Conservation (phyloP, 305 asterid species). For the Fraxinus velutina region DNA sequence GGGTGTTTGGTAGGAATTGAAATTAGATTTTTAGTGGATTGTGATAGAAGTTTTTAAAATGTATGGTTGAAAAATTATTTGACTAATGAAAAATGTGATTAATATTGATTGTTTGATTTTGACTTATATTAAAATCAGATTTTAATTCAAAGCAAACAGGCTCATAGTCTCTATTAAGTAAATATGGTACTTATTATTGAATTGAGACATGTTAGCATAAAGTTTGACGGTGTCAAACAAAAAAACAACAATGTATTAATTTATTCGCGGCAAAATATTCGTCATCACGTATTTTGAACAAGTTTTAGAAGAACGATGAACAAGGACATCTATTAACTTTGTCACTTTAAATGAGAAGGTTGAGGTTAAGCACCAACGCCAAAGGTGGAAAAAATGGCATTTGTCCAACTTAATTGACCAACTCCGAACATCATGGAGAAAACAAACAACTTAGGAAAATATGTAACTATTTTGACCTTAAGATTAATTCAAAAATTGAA, state of each 20-base stretch:
- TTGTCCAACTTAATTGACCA: conserved; percentile 3
- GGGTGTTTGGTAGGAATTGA: too few species aligned
- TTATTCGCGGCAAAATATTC: neutral
- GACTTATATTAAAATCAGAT: too few species aligned
- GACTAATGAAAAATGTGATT: too few species aligned
- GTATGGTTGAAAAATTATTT: too few species aligned
- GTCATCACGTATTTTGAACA: neutral
- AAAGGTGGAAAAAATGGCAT: conserved; percentile 8
- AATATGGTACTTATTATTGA: neutral
- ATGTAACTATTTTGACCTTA: neutral
- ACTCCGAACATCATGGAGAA: neutral
- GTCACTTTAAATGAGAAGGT: neutral
- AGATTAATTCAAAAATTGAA: neutral
- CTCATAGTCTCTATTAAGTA: neutral
- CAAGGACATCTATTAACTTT: neutral
- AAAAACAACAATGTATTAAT: neutral
- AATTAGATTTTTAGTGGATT: too few species aligned
- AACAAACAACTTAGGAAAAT: neutral
- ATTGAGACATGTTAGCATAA: neutral
- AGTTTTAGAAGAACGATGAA: neutral
- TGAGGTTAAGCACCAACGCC: neutral
- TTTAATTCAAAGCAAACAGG: too few species aligned
- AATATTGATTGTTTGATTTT: too few species aligned
- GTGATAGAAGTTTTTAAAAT: too few species aligned
- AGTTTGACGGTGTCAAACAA: neutral